Evolutionary conservation across 306 rosid genomes (phyloP), one percentile per base, ranked within the genome.

Genomic region (barrel medic (Medicago truncatula)): DNA sequence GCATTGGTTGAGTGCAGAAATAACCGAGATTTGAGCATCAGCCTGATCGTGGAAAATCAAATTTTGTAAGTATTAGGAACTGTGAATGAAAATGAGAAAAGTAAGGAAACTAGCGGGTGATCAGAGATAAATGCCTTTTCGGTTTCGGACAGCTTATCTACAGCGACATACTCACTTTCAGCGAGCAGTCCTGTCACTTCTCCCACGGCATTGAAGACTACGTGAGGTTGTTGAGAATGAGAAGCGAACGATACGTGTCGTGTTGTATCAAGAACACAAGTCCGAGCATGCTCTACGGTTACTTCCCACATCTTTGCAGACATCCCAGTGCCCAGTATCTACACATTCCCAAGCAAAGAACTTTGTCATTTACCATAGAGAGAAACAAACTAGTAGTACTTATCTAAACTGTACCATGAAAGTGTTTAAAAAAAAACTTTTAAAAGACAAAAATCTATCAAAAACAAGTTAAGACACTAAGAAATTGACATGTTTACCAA

Each of bases 291-390:
- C 81, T 95, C 97, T 75, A 90, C 86, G 2, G 97, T 92, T 75
- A 88, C 86, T 76, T 96, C 99, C 98, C 99, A 96, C 98, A 96
- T 96, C 90, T 96, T 96, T 61, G 99, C 85, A 36, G 99, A 92
- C 99, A 96, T 96, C 66, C 99, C 99, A 9, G 97, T 85, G 68
- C 99, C 98, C 59, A 92, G 88, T 84, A 92, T 89, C 99, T 96
- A 86, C 82, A 80, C 40, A 79, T 70, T 31, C 72, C 75, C 78
- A 77, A 77, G 38, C 77, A 84, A 76, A 59, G 58, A 59, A 44
- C 62, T 50, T 66, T 52, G 54, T 65, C 21, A 78, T 74, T 77
- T 81, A n/a, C 68, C 62, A 25, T 49, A 63, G 47, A 49, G 25
- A 49, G 38, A 75, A 81, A 75, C 53, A 50, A 56, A 41, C 70